Percentiles rank a stretch among this genome's conserved stretches.
phyloP scores from a whole-genome alignment of 768 basidiomycete genomes.

The Auriscalpium orientale region DNA sequence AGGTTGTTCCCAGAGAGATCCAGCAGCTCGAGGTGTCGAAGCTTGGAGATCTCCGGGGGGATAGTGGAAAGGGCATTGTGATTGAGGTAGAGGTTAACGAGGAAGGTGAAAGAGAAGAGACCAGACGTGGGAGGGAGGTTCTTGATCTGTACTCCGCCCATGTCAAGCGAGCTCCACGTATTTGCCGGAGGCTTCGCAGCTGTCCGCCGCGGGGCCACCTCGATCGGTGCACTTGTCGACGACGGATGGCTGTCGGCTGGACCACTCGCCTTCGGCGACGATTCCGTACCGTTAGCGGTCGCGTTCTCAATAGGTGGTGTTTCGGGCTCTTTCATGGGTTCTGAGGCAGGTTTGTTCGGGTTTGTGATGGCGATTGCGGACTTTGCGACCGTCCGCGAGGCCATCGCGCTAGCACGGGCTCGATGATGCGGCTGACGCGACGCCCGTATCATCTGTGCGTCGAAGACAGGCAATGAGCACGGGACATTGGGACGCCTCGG shows the following conservation, averaged over 20 bases:
- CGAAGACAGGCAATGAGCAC: not conserved
- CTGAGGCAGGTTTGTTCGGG: conserved; percentile 59
- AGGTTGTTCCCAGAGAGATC: conserved; percentile 90
- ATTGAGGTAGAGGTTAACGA: conserved; percentile 92
- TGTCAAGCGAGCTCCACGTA: conserved; percentile 87
- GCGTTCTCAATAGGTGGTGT: conserved; percentile 1
- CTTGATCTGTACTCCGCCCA: conserved; percentile 93
- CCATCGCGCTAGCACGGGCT: conserved; percentile 91
- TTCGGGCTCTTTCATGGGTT: conserved; percentile 27
- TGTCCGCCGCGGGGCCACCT: conserved; percentile 58
- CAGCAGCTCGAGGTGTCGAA: conserved; percentile 81
- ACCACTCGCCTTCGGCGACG: conserved; percentile 27
- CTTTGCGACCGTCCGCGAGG: conserved; percentile 79
- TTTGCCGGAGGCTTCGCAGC: conserved; percentile 60
- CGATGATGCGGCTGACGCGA: conserved; percentile 89
- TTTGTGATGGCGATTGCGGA: conserved; percentile 89
- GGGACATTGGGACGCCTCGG: too few relatives aligned
- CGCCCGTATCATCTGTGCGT: conserved; percentile 65
- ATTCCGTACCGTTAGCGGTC: conserved; percentile 21
- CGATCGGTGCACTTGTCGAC: conserved; percentile 66
- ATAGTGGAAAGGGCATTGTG: conserved; percentile 80
- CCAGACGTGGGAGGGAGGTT: conserved; percentile 73
- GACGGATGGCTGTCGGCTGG: conserved; percentile 56
- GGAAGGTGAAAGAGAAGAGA: conserved; percentile 83
- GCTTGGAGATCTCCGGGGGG: conserved; percentile 74